Conservation (phyloP, 2,329 filamentous ascomycete species). For the Beauveria sp. region DNA sequence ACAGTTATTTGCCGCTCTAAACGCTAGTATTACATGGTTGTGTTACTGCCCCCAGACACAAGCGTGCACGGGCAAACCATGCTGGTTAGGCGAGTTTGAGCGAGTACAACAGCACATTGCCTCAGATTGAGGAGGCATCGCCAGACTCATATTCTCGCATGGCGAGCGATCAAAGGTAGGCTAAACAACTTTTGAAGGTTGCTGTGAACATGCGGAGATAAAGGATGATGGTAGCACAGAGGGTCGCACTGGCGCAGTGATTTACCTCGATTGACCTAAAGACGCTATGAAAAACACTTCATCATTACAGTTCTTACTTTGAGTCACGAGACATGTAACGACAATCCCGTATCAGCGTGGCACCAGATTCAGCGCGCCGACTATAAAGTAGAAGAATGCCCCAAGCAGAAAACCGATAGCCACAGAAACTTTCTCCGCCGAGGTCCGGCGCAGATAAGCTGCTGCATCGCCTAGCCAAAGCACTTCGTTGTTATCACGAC, state of each 20-base stretch:
- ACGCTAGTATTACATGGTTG: neutral
- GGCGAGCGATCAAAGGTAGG: neutral
- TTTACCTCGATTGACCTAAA: neutral
- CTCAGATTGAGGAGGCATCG: neutral
- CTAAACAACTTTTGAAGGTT: neutral
- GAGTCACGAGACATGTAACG: neutral
- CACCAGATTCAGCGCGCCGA: neutral
- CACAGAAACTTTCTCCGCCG: constrained; percentile 25
- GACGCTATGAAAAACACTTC: neutral
- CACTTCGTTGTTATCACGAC: constrained; percentile 40
- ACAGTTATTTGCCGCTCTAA: neutral
- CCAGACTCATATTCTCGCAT: neutral
- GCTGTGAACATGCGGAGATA: neutral
- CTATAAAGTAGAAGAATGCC: constrained; percentile 12
- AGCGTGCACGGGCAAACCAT: neutral
- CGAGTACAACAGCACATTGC: neutral
- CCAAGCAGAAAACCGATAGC: constrained; percentile 23
- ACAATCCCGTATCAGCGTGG: neutral
- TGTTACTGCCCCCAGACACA: neutral
- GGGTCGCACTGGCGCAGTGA: neutral
- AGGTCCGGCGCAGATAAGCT: constrained; percentile 19
- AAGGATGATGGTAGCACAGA: neutral
- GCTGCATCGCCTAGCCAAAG: constrained; percentile 34
- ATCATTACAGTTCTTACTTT: neutral
- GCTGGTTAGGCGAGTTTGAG: neutral